phyloP scores from a whole-genome alignment of 148 eudicot species.

The Persicaria maculosa region DNA sequence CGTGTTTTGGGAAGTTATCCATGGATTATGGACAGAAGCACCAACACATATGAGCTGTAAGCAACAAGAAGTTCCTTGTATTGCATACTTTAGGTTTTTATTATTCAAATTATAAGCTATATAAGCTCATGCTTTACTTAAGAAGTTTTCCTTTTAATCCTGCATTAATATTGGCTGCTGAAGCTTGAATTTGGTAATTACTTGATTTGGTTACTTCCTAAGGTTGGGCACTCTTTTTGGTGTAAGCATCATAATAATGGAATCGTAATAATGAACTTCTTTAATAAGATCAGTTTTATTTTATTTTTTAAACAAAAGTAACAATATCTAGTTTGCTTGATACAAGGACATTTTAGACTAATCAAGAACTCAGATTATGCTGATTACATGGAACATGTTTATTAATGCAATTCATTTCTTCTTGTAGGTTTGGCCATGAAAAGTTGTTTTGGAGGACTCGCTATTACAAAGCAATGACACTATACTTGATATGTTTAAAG shows the following conservation, averaged over 20 bases:
- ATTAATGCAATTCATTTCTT: background rate
- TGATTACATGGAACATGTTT: background rate
- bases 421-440: conserved; percentile 85
- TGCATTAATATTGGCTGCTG: background rate
- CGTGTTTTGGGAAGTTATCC: conserved; percentile 99
- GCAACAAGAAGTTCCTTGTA: conserved; percentile 19
- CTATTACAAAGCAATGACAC: conserved; percentile 95
- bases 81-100: background rate
- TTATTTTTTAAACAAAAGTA: background rate
- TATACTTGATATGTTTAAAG: conserved; percentile 91
- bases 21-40: conserved; percentile 82
- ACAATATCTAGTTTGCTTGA: background rate
- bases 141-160: background rate
- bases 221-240: background rate
- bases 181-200: background rate
- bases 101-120: background rate
- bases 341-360: background rate
- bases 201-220: background rate
- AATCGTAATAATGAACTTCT: background rate
- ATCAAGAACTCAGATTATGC: background rate
- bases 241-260: background rate
- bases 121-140: background rate
- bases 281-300: background rate
- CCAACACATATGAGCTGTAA: conserved; percentile 90
- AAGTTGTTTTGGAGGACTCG: conserved; percentile 99